Evolutionary conservation across 1,139 yeast genomes (phyloP), one percentile per base, ranked within the genome.

Genomic region (Candida sanyaensis): DNA sequence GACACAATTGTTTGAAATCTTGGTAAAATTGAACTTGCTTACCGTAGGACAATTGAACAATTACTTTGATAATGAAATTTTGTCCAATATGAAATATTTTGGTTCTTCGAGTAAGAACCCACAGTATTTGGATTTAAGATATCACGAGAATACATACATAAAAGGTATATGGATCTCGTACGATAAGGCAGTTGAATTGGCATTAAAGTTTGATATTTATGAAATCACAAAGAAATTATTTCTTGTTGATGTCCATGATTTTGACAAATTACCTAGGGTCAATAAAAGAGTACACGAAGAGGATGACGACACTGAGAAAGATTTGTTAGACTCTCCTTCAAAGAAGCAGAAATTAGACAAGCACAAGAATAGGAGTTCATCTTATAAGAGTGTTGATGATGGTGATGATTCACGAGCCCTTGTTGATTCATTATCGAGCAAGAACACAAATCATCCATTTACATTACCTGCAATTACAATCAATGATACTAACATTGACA

Each of bases 401-500:
- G 34, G 23, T 21, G 21, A 24, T 13, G 21, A 10, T 12, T 38
- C 21, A 17, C 32, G 39, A 2, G 34, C 40, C 8, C 21, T 48
- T 11, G 43, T 52, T 21, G 49, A 45, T 49, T 73, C 70, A 49
- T 53, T 65, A 12, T 56, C 58, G 21, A 46, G 52, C n/a, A 63
- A 67, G 8, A 77, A 78, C 49, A 64, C 77, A 11, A 77, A 78
- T 55, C 65, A 68, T 40, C 86, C 86, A 4, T 78, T 67, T 57
- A 68, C 88, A 0, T 62, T 84, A 45, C 80, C 79, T 23, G 88
- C 91, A 0, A 56, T 84, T 28, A 62, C 69, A 1, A 66, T 66
- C 10, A 64, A 66, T 36, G 55, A 68, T 56, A 44, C 60, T 64
- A 58, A 66, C 38, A 43, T 53, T 2, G 68, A 64, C 9, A 42